Percentiles rank a stretch among this genome's conserved stretches.
phyloP scores from a whole-genome alignment of 306 rosid genomes.

The Nissolia schottii region DNA sequence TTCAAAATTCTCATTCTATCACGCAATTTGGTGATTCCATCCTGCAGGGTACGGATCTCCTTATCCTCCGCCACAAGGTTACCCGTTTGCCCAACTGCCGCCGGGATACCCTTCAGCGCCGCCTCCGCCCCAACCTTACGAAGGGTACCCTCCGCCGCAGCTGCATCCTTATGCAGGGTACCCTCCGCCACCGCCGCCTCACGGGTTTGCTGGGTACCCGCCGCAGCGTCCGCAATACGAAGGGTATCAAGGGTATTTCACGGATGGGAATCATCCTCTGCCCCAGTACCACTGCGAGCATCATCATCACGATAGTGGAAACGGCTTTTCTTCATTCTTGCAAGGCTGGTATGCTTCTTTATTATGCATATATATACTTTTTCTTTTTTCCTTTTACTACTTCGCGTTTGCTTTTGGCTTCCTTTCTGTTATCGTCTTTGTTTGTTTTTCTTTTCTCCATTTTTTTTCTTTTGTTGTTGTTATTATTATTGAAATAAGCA shows the following conservation, averaged over 20 bases:
- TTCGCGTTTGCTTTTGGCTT: background rate
- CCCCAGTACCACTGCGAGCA: constrained; percentile 45
- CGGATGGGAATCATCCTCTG: constrained; percentile 47
- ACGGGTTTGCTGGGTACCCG: constrained; percentile 36
- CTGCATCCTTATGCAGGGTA: constrained; percentile 33
- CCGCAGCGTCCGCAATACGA: constrained; percentile 49
- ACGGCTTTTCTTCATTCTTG: constrained; percentile 48
- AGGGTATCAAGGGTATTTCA: constrained; percentile 78
- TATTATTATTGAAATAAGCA: too few relatives aligned
- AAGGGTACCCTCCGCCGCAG: constrained; percentile 34
- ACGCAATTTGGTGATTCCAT: background rate
- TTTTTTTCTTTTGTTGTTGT: too few relatives aligned
- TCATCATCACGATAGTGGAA: constrained; percentile 39
- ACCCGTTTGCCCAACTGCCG: constrained; percentile 23
- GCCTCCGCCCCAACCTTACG: constrained; percentile 41
- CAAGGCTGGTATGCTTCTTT: constrained; percentile 58
- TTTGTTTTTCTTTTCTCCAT: background rate
- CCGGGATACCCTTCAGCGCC: constrained; percentile 47
- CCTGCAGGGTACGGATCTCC: constrained; percentile 37
- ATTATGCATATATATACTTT: background rate
- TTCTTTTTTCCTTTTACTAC: background rate
- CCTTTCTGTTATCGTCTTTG: background rate
- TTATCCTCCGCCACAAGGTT: constrained; percentile 41
- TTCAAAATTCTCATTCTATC: background rate
- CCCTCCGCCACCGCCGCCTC: constrained; percentile 33